phyloP scores from a whole-genome alignment of 345 rosid species.

The Hypericum androsaemum region DNA sequence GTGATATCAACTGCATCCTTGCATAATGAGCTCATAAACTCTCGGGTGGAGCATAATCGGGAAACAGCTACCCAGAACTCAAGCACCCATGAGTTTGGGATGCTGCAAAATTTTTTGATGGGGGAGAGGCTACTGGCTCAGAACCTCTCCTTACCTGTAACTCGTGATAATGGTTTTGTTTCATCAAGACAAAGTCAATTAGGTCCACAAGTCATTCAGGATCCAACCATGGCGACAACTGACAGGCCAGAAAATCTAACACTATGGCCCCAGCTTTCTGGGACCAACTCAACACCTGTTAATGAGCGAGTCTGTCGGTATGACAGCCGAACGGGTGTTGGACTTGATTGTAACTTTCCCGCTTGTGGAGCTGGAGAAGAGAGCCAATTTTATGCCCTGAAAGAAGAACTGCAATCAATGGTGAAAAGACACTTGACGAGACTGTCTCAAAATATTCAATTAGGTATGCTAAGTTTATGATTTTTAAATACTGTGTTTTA shows the following conservation, averaged over 20 bases:
- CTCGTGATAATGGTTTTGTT: no score
- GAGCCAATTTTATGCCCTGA: slow-evolving; percentile 28
- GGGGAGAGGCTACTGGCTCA: no score
- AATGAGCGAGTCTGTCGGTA: slow-evolving; percentile 30
- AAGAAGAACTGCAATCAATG: slow-evolving; percentile 64
- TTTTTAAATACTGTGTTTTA: no score
- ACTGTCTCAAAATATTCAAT: slow-evolving; percentile 44
- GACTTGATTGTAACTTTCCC: slow-evolving; percentile 22
- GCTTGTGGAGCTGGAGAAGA: slow-evolving; percentile 28
- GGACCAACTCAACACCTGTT: slow-evolving; percentile 24
- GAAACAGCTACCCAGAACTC: no score
- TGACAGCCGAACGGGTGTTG: slow-evolving; percentile 35
- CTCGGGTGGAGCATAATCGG: no score
- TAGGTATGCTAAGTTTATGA: slow-evolving; percentile 38
- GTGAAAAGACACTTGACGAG: slow-evolving; percentile 59
- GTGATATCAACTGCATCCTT: slow-evolving; percentile 33
- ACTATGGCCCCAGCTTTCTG: slow-evolving; percentile 40
- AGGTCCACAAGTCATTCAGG: slow-evolving; percentile 21
- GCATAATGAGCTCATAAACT: slow-evolving; percentile 18
- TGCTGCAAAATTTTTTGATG: no score
- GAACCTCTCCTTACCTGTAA: no score
- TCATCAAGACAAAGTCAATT: no score
- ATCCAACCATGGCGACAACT: slow-evolving; percentile 17
- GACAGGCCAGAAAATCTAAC: slow-evolving; percentile 31
- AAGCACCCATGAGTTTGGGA: no score